Evolutionary conservation across 257 asterid species (phyloP).

Genomic region (Salvia miltiorrhiza): DNA sequence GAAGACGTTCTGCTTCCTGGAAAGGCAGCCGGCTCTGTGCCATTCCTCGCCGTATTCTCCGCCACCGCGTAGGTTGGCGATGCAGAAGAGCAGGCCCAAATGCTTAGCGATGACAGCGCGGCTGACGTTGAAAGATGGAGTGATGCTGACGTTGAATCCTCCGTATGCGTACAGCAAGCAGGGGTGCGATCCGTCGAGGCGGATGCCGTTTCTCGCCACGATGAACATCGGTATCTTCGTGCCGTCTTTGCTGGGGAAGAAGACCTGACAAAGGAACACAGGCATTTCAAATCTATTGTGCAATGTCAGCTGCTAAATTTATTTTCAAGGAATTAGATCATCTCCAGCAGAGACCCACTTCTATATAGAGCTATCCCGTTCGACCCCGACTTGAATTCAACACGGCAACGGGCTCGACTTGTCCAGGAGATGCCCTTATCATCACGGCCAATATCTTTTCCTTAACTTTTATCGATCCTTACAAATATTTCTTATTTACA

Average conservation of each 20-base stretch:
- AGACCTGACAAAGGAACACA: constrained; percentile 45
- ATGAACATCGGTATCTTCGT: constrained; percentile 70
- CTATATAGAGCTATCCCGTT: too few relatives aligned
- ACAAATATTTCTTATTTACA: too few relatives aligned
- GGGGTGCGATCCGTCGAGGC: constrained; percentile 79
- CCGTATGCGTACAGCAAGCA: constrained; percentile 84
- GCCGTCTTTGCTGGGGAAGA: constrained; percentile 75
- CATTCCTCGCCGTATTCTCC: constrained; percentile 99
- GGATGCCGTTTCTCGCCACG: constrained; percentile 60
- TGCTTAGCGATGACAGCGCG: constrained; percentile 64
- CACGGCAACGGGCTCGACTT: too few relatives aligned
- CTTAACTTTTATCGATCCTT: too few relatives aligned
- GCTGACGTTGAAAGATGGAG: constrained; percentile 55
- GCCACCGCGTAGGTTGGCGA: constrained; percentile 94
- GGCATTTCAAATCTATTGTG: too few relatives aligned
- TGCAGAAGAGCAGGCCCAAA: constrained; percentile 60
- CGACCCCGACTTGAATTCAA: too few relatives aligned
- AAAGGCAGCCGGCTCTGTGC: constrained; percentile 84
- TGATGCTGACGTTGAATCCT: constrained; percentile 67
- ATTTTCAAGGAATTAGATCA: too few relatives aligned
- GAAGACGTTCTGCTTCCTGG: constrained; percentile 77
- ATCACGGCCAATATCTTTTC: too few relatives aligned
- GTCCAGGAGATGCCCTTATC: too few relatives aligned
- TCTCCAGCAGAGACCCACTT: too few relatives aligned
- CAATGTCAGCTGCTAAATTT: too few relatives aligned